Base-by-base conservation (phyloP, 2,329 filamentous ascomycete genomes). In the Fonsecaea monophora region DNA sequence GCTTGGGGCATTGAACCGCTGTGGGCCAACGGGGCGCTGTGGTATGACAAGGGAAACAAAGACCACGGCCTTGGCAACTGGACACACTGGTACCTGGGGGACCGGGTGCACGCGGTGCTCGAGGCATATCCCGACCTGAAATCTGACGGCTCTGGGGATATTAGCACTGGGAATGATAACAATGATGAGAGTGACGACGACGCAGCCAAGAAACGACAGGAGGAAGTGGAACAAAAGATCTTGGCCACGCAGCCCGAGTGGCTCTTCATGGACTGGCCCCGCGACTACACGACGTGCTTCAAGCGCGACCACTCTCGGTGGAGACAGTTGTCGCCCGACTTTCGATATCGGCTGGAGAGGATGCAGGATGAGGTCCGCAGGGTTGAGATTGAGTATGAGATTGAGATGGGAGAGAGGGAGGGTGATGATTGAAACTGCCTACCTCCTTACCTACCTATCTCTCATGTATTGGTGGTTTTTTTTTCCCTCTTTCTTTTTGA, bases 241-340 rank as follows among this genome's bases (percentile, higher is more conserved):
- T 18, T 50, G 45, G 45, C 45, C 45, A 50, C 45, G 18, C 45
- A 50, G 45, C 45, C 45, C 18, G 45, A 50, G 45, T 50, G 45
- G 45, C 21, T 50, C 3, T 50, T 50, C 18, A 50, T 50, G 45
- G 45, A 50, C 12, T 50, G 45, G 18, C 45, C 45, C 18, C 18
- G 7, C 18, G 45, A 50, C 21, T 50, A 50, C 45, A 10, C 21
- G 45, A 50, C 45, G 21, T 50, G 45, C 12, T 50, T 50, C 45
- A 25, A 25, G 45, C 45, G 45, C 1, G 45, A 50, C 21, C n/a
- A 25, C 7, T 21, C 45, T 25, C 45, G 45, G n/a, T 50, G 45
- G 45, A 25, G 45, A 21, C 45, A 50, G 9, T 25, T 50, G 9
- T 50, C 45, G 9, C 7, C 3, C 12, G 45, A 50, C 25, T 50